Conservation (phyloP, 805 yeast genomes). For the Pichia exigua region DNA sequence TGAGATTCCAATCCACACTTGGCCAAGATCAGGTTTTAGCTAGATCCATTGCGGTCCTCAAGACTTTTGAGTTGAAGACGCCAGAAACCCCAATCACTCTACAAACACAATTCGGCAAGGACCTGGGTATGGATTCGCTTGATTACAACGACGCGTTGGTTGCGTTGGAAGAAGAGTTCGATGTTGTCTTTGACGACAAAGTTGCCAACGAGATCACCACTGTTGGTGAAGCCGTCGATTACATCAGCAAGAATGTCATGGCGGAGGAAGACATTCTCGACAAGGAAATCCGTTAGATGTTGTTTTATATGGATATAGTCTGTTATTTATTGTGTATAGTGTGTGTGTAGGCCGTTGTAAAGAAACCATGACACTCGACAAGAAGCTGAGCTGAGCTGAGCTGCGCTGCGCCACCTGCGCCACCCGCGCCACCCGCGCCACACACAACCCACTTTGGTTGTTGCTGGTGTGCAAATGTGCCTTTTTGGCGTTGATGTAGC, state of each 20-base stretch:
- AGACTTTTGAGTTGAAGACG: conserved; percentile 37
- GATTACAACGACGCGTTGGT: conserved; percentile 95
- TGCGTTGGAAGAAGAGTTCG: conserved; percentile 88
- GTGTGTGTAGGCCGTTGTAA: too few relatives aligned
- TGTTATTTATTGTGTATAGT: not conserved
- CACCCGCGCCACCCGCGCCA: too few relatives aligned
- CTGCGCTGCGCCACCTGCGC: too few relatives aligned
- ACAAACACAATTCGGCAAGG: conserved; percentile 50
- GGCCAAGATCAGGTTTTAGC: conserved; percentile 72
- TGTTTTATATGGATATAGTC: not conserved
- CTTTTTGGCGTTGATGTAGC: too few relatives aligned
- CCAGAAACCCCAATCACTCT: conserved; percentile 21
- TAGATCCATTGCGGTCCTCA: conserved; percentile 74
- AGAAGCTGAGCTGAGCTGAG: too few relatives aligned
- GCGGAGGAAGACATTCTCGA: conserved; percentile 30
- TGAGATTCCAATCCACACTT: conserved; percentile 30
- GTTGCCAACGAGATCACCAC: conserved; percentile 53
- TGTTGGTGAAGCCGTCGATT: conserved; percentile 53
- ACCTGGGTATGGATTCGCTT: conserved; percentile 84
- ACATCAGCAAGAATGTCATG: conserved; percentile 34
- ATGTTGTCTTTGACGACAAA: conserved; percentile 34
- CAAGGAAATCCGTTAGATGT: conserved; percentile 29
- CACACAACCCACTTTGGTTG: too few relatives aligned
- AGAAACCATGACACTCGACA: too few relatives aligned
- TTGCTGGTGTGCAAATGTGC: too few relatives aligned